Evolutionary conservation across 2,329 filamentous ascomycete genomes (phyloP).

Genomic region (Fusarium tupiense): DNA sequence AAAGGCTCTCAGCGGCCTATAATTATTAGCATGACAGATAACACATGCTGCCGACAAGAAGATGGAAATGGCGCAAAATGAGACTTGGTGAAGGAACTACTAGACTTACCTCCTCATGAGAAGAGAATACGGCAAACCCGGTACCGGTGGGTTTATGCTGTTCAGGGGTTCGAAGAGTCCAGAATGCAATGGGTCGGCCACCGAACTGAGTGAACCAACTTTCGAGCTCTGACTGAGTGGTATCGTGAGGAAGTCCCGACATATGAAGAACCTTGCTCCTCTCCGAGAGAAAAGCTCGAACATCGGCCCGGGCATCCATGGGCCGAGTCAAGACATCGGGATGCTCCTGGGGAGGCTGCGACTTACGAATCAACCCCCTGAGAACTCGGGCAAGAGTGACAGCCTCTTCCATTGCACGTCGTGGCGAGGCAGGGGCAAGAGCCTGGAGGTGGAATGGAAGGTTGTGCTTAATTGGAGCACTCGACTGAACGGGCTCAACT

Average conservation of each 20-base stretch:
- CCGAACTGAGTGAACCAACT: constrained; percentile 99
- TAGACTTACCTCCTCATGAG: constrained; percentile 90
- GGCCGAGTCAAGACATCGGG: constrained; percentile 93
- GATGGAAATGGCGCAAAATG: not conserved
- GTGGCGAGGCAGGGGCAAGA: constrained; percentile 91
- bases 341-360: constrained; percentile 91
- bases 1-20: constrained; percentile 94
- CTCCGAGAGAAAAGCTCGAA: constrained; percentile 94
- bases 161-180: constrained; percentile 96
- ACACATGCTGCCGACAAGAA: not conserved
- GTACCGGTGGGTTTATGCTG: constrained; percentile 99
- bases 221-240: constrained; percentile 97
- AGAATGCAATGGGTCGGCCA: constrained; percentile 97
- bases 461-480: constrained; percentile 98
- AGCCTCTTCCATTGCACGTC: constrained; percentile 96
- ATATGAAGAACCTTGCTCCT: constrained; percentile 98
- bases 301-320: constrained; percentile 96
- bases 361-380: constrained; percentile 93
- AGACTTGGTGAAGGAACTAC: not conserved
- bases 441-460: constrained; percentile 97
- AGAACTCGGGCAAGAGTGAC: constrained; percentile 93
- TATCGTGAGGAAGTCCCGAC: constrained; percentile 96
- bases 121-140: constrained; percentile 98
- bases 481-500: constrained; percentile 96
- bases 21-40: constrained; percentile 19